Conservation (phyloP, 306 rosid genomes). For the Vigna angularis region DNA sequence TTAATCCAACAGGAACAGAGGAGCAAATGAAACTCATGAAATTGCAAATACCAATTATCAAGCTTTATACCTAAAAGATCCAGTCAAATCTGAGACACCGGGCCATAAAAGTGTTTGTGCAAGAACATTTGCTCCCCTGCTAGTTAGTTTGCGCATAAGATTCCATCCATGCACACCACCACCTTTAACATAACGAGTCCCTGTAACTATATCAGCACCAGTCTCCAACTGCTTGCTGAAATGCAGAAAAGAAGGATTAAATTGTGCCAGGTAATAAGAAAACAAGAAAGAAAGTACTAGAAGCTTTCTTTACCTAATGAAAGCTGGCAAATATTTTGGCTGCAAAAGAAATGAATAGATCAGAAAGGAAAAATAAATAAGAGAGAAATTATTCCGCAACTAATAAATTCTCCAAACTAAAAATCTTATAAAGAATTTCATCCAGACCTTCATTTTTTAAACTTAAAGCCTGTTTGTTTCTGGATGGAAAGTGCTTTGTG, state of each 20-base stretch:
- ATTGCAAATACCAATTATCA: slow-evolving; percentile 34
- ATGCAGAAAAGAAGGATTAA: slow-evolving; percentile 21
- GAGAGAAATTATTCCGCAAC: neutral
- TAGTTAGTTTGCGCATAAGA: slow-evolving; percentile 98
- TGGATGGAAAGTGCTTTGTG: slow-evolving; percentile 1
- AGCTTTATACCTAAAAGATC: slow-evolving; percentile 80
- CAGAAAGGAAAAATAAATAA: slow-evolving; percentile 36
- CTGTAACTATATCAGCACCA: slow-evolving; percentile 90
- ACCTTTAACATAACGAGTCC: slow-evolving; percentile 92
- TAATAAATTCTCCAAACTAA: slow-evolving; percentile 13
- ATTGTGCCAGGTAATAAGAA: slow-evolving; percentile 7
- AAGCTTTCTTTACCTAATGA: slow-evolving; percentile 69
- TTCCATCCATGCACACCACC: slow-evolving; percentile 99
- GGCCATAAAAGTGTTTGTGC: slow-evolving; percentile 98
- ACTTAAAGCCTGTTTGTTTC: neutral
- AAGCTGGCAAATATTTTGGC: slow-evolving; percentile 94
- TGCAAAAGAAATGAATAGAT: slow-evolving; percentile 55
- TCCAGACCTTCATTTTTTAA: neutral
- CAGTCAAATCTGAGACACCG: slow-evolving; percentile 97
- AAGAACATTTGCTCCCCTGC: slow-evolving; percentile 98
- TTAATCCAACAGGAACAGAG: too few species aligned
- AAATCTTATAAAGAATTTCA: slow-evolving; percentile 3
- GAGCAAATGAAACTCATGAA: slow-evolving; percentile 37
- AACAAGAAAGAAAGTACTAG: slow-evolving; percentile 13
- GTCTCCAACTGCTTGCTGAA: slow-evolving; percentile 78